Conservation (phyloP, 305 asterid species). For the Fraxinus albicans region DNA sequence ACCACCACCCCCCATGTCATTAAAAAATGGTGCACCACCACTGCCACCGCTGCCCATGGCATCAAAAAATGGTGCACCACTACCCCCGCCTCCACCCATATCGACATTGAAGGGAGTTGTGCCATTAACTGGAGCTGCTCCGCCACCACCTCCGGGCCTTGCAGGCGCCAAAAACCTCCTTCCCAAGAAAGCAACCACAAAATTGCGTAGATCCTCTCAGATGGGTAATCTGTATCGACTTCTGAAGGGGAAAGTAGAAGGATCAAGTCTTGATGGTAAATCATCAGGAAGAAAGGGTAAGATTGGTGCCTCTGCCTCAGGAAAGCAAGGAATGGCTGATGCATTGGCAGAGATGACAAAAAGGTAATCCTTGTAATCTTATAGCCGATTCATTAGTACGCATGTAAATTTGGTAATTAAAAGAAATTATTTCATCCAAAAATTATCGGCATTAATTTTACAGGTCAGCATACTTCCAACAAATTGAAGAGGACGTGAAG, state of each 20-base stretch:
- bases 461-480: constrained; percentile 77
- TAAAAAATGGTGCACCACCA: constrained; percentile 21
- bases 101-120: constrained; percentile 29
- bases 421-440: neutral
- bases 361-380: constrained; percentile 34
- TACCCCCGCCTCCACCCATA: constrained; percentile 57
- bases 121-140: constrained; percentile 38
- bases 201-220: constrained; percentile 82
- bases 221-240: constrained; percentile 79
- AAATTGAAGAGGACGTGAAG: constrained; percentile 79
- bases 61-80: constrained; percentile 27
- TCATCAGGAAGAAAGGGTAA: constrained; percentile 52
- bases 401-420: neutral
- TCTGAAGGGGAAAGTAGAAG: constrained; percentile 90
- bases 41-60: constrained; percentile 39
- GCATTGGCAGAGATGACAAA: constrained; percentile 85
- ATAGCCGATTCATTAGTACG: neutral
- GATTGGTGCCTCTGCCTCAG: constrained; percentile 44
- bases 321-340: constrained; percentile 82
- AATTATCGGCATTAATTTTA: constrained; percentile 6
- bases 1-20: constrained; percentile 44
- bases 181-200: constrained; percentile 53
- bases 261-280: constrained; percentile 49
- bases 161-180: constrained; percentile 42
- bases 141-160: constrained; percentile 68